Conservation (phyloP, 2,329 filamentous ascomycete species). For the Paecilomyces variotii region DNA sequence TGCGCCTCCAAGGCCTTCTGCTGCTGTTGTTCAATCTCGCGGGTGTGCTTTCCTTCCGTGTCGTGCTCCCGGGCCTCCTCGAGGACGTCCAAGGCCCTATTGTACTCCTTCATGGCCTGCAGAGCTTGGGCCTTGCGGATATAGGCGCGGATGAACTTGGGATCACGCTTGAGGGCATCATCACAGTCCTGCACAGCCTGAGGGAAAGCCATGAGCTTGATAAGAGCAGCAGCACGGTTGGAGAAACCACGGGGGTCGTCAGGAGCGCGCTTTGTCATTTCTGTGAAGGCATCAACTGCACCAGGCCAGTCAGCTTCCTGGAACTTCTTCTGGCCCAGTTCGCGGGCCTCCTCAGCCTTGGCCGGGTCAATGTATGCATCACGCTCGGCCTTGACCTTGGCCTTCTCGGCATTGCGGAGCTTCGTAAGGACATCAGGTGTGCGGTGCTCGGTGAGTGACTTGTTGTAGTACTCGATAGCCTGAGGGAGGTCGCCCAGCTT, state of each 20-base stretch:
- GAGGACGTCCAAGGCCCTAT: constrained; percentile 84
- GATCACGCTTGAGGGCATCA: constrained; percentile 80
- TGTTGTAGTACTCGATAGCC: constrained; percentile 85
- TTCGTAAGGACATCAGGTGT: constrained; percentile 90
- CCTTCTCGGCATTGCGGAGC: constrained; percentile 82
- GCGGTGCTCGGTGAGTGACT: constrained; percentile 90
- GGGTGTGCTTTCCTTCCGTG: constrained; percentile 66
- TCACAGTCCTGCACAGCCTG: constrained; percentile 90
- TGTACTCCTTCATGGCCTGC: constrained; percentile 97
- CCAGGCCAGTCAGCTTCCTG: constrained; percentile 94
- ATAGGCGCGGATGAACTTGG: constrained; percentile 90
- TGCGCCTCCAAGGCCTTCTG: constrained; percentile 88
- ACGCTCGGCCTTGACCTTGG: constrained; percentile 67
- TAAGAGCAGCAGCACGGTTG: constrained; percentile 92
- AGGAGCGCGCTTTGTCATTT: constrained; percentile 95
- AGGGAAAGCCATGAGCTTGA: constrained; percentile 94
- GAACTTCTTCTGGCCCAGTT: constrained; percentile 93
- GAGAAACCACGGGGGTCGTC: constrained; percentile 91
- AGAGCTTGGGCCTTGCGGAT: constrained; percentile 93
- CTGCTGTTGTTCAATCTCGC: constrained; percentile 89
- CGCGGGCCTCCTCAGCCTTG: constrained; percentile 91
- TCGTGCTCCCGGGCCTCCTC: constrained; percentile 73
- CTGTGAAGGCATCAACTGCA: constrained; percentile 85
- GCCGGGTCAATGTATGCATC: constrained; percentile 78
- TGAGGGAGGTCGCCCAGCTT: constrained; percentile 71